A percentile compares a stretch with the other conserved stretches of the same genome.
These are phyloP conservation scores for Hyphopichia wangnamkhiaoensis DNA, from an alignment of 1,139 yeast species.

Conservation along the genomic window DNA sequence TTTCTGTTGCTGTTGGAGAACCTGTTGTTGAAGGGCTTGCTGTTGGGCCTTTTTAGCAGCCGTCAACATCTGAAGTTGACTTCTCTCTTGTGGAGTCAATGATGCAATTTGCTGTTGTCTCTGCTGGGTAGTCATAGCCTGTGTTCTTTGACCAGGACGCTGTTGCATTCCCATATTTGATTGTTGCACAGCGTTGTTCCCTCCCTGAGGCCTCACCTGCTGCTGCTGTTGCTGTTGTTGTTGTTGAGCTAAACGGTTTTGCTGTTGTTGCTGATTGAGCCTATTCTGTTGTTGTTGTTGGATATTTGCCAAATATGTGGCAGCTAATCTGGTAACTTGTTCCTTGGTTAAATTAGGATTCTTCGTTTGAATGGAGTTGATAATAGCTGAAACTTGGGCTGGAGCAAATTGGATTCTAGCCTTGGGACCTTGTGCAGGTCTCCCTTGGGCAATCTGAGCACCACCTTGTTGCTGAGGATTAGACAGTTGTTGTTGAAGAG, in stretches of 20 bases:
- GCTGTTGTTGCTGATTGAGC: slow-evolving; percentile 28
- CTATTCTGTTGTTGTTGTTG: slow-evolving; percentile 52
- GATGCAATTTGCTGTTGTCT: slow-evolving; percentile 3
- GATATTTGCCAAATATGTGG: slow-evolving; percentile 62
- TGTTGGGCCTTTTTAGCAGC: slow-evolving; percentile 4
- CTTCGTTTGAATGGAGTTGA: slow-evolving; percentile 67
- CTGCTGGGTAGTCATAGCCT: slow-evolving; percentile 3
- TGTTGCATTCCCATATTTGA: neutral
- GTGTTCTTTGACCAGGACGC: neutral
- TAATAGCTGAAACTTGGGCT: slow-evolving; percentile 69
- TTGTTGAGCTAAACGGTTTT: no score
- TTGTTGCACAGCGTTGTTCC: neutral
- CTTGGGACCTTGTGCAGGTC: slow-evolving; percentile 17
- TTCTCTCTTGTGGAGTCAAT: slow-evolving; percentile 6
- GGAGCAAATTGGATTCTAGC: slow-evolving; percentile 52
- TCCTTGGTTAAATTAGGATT: slow-evolving; percentile 70
- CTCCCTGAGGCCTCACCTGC: neutral
- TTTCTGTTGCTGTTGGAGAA: slow-evolving; percentile 1
- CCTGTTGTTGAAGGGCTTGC: slow-evolving; percentile 2
- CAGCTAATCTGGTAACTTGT: slow-evolving; percentile 73
- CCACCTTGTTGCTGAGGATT: slow-evolving; percentile 2
- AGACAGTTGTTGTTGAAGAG: slow-evolving; percentile 3
- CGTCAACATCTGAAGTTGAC: slow-evolving; percentile 5
- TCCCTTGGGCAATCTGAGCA: slow-evolving; percentile 4
- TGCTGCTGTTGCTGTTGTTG: slow-evolving; percentile 25